Conservation (phyloP, 2,329 filamentous ascomycete genomes). For the Verruconis gallopava region DNA sequence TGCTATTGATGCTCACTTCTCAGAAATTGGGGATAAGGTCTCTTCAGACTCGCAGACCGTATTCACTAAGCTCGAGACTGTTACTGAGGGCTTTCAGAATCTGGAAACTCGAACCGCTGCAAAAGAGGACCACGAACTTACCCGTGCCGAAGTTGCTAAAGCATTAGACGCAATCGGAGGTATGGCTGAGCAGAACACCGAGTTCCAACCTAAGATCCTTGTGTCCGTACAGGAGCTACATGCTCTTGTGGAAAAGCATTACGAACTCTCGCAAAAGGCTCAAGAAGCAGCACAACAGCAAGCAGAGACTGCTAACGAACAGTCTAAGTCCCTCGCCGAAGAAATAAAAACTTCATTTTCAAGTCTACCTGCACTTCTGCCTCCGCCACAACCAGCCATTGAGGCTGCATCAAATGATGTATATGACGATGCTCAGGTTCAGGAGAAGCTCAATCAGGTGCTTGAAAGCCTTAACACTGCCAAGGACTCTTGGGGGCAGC, state of each 20-base stretch:
- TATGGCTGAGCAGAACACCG: slow-evolving; percentile 64
- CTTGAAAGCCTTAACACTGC: slow-evolving; percentile 53
- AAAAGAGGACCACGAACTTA: slow-evolving; percentile 70
- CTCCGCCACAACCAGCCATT: slow-evolving; percentile 23
- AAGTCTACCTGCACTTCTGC: slow-evolving; percentile 32
- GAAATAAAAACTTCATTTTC: slow-evolving; percentile 28
- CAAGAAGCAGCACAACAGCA: slow-evolving; percentile 24
- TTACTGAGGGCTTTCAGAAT: slow-evolving; percentile 45
- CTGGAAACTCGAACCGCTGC: slow-evolving; percentile 57
- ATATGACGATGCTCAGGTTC: slow-evolving; percentile 45
- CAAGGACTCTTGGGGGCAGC: slow-evolving; percentile 56
- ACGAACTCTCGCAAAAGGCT: slow-evolving; percentile 64
- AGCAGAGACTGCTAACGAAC: slow-evolving; percentile 28
- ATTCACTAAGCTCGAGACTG: slow-evolving; percentile 68
- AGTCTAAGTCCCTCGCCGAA: slow-evolving; percentile 29
- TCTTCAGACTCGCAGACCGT: slow-evolving; percentile 78
- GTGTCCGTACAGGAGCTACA: slow-evolving; percentile 79
- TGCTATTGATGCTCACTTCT: slow-evolving; percentile 46
- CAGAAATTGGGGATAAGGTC: slow-evolving; percentile 75
- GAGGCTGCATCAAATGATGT: slow-evolving; percentile 22
- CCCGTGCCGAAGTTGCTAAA: slow-evolving; percentile 67
- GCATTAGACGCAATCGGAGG: slow-evolving; percentile 39
- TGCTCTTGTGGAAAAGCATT: slow-evolving; percentile 70
- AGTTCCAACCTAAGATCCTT: slow-evolving; percentile 80
- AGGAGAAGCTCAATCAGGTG: slow-evolving; percentile 42